These are phyloP conservation scores for Penicilliopsis zonata DNA, from an alignment of 495 filamentous ascomycete genomes.

Conservation along the genomic window DNA sequence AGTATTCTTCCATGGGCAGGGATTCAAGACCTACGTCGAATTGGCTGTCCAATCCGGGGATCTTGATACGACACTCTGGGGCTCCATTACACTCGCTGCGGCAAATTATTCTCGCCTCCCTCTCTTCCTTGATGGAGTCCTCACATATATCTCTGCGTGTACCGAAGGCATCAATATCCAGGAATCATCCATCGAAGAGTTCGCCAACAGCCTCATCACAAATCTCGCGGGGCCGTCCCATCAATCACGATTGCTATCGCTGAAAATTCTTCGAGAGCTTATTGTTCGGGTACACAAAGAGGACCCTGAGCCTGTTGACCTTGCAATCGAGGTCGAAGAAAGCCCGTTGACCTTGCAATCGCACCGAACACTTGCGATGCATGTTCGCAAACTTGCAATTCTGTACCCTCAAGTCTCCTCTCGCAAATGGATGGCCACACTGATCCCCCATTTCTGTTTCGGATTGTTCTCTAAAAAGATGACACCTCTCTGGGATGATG, in stretches of 20 bases:
- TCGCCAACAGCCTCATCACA: conserved; percentile 49
- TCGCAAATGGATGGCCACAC: conserved; percentile 51
- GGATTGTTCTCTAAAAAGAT: conserved; percentile 78
- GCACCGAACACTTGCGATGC: conserved; percentile 63
- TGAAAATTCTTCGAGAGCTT: conserved; percentile 48
- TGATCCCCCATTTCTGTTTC: conserved; percentile 76
- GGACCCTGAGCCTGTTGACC: conserved; percentile 28
- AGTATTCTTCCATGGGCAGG: conserved; percentile 29
- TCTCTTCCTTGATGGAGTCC: conserved; percentile 54
- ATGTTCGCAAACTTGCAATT: conserved; percentile 63
- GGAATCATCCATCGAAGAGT: conserved; percentile 34
- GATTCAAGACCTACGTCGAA: conserved; percentile 35
- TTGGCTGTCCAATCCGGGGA: conserved; percentile 15
- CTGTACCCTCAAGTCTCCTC: conserved; percentile 41
- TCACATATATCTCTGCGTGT: conserved; percentile 44
- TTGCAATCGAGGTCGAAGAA: conserved; percentile 60
- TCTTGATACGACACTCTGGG: conserved; percentile 42
- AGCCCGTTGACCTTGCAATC: conserved; percentile 66
- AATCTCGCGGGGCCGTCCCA: conserved; percentile 66
- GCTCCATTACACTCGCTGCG: conserved; percentile 47
- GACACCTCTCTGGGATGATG: conserved; percentile 75
- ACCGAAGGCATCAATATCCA: conserved; percentile 27
- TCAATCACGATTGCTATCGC: conserved; percentile 52
- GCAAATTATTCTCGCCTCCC: conserved; percentile 47
- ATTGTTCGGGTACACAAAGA: conserved; percentile 21